Evolutionary conservation across 2,329 filamentous ascomycete species (phyloP), one percentile per base, ranked within the genome.

Genomic region (Tolypocladium sp.): DNA sequence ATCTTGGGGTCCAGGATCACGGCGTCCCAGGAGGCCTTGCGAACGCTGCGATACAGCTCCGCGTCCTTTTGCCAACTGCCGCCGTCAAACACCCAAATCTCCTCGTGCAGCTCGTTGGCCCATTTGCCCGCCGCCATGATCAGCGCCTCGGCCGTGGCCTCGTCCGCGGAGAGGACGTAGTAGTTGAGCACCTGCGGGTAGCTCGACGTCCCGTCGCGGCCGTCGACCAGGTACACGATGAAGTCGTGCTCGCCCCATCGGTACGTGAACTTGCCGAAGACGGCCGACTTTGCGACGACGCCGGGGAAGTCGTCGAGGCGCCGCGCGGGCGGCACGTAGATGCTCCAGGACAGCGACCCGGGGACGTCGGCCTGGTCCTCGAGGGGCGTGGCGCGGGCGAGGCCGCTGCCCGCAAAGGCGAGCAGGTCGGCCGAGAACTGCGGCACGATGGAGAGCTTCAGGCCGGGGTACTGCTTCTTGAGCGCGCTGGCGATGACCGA

Each of bases 21-120:
- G 63, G 82, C 79, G 13, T 84, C 80, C 87, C 86, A 90, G 35
- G 76, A 77, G 0, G 83, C 73, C 53, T 82, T 79, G 66, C 78
- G 75, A 20, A 81, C 73, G 66, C 78, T 84, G 10, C 80, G 66
- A 71, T 78, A 90, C 27, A 90, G 75, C 62, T 85, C 82, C 4
- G 72, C 73, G 66, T 76, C 83, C 73, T 88, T 89, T 67, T 79
- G 74, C 87, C 87, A 90, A 44, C 61, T 75, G 4, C 85, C 84
- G 17, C 77, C 68, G 63, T 90, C 86, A 65, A 83, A 90, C 0
- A 90, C 83, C 76, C 84, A 85, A 37, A 89, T 79, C 71, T 88
- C 84, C 33, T 83, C 73, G 65, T 87, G 85, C 25, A 89, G 71
- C 62, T 84, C 77, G 58, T 71, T 74, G 27, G 72, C 73, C 82